Base-by-base conservation (phyloP, 805 yeast genomes). In the Dipodascus geniculatus region DNA sequence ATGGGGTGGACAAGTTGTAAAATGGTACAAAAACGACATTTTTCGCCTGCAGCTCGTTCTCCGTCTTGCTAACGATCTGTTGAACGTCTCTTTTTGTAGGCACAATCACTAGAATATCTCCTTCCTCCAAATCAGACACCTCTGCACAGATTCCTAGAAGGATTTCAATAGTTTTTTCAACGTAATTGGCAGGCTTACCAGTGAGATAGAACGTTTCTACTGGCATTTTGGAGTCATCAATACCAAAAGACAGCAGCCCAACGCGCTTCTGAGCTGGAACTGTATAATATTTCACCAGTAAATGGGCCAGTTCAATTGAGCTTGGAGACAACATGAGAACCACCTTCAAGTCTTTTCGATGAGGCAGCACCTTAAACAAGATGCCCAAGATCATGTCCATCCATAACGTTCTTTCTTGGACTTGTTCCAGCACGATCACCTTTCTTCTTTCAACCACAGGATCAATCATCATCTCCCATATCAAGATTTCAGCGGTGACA, bases 341-440 rank as follows among this genome's bases (percentile, higher is more conserved):
- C n/a, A 50, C 51, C 48, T 58, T 83, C 55, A 85, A 65, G 64
- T 85, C 88, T 55, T 78, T 71, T 60, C 95, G 67, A 50, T 73
- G 72, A 1, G 69, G 59, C 4, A 85, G 65, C 1, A 86, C 69
- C 38, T 74, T 69, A 60, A 79, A 79, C 63, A 87, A 78, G 3
- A 86, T 65, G 0, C 95, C 95, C 22, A 87, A 63, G 3, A 85
- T 64, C 1, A 87, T 77, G 68, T 87, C 96, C 0, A 93, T 83
- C 63, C 81, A 85, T 31, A 85, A 68, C 0, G 90, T 75, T 54
- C 95, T 68, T 66, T 85, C 93, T 63, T 87, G 95, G 0, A 95
- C 95, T 69, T 87, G 95, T 70, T 87, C 95, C 76, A 87, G 81
- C 17, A 87, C 80, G 8, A 87, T 75, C 60, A 88, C 81, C 1